phyloP scores from a whole-genome alignment of 495 filamentous ascomycete genomes.

The Neurospora sp. region DNA sequence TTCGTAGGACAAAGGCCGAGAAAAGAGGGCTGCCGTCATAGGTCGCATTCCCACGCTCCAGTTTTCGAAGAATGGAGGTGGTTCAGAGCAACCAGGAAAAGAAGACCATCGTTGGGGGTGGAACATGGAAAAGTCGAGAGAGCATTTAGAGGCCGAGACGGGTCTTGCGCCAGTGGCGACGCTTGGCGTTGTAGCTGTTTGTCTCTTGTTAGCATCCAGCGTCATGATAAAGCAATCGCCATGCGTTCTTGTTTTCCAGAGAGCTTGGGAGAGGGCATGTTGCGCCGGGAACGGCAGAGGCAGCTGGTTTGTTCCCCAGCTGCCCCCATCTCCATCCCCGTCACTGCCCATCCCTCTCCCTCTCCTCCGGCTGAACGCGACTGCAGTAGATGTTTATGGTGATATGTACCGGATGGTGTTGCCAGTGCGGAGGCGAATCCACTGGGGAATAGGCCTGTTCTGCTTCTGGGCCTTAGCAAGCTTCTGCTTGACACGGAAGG shows the following conservation, averaged over 20 bases:
- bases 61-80: background rate
- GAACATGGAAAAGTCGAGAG: slow-evolving; percentile 15
- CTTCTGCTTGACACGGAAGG: slow-evolving; percentile 99
- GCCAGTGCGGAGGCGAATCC: slow-evolving; percentile 94
- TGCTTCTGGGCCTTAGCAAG: slow-evolving; percentile 99
- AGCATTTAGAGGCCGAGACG: slow-evolving; percentile 85
- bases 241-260: background rate
- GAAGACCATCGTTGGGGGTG: slow-evolving; percentile 15
- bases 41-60: background rate
- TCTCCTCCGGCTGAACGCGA: background rate
- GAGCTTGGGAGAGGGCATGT: background rate
- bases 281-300: background rate
- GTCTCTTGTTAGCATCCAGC: background rate
- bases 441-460: slow-evolving; percentile 98
- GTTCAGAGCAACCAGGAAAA: slow-evolving; percentile 7
- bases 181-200: slow-evolving; percentile 96
- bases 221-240: background rate
- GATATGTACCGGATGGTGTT: slow-evolving; percentile 90
- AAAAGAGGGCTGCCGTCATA: background rate
- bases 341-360: background rate
- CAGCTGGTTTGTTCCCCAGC: background rate
- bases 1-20: background rate
- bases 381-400: background rate
- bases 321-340: background rate
- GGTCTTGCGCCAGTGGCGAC: slow-evolving; percentile 99